Percentiles rank a stretch among this genome's conserved stretches.
These are phyloP conservation scores for Leptodermis oblonga DNA, from an alignment of 257 asterid species.

Conservation along the genomic window DNA sequence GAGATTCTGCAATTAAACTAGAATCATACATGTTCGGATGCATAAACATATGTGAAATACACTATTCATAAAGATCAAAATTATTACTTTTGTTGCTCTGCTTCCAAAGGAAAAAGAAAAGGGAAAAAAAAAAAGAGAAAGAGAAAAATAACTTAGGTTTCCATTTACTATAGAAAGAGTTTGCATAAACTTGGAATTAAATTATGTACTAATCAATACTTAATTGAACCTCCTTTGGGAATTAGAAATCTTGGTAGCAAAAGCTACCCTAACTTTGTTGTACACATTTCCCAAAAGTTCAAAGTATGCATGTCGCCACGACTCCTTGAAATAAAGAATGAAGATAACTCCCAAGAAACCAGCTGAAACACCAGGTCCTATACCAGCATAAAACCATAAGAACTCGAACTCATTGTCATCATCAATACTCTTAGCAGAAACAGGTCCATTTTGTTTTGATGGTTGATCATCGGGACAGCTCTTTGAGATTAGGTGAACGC, in stretches of 20 bases:
- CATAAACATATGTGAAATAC: too few relatives aligned
- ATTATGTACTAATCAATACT: too few relatives aligned
- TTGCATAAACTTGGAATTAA: too few relatives aligned
- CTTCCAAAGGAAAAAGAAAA: too few relatives aligned
- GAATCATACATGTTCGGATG: too few relatives aligned
- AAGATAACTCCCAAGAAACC: not conserved
- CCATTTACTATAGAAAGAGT: too few relatives aligned
- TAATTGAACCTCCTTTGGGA: not conserved
- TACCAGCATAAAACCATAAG: not conserved
- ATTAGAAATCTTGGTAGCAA: not conserved
- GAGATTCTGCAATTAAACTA: too few relatives aligned
- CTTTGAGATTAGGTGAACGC: not conserved
- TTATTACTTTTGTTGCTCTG: too few relatives aligned
- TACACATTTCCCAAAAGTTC: not conserved
- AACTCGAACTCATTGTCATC: not conserved
- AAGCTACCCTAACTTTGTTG: not conserved
- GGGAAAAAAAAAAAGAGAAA: too few relatives aligned
- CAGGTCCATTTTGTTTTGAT: not conserved
- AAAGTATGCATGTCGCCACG: not conserved
- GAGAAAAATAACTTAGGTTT: too few relatives aligned
- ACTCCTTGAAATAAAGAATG: not conserved
- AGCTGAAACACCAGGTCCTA: not conserved
- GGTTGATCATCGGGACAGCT: not conserved
- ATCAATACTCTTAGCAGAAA: not conserved
- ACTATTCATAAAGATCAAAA: too few relatives aligned